phyloP scores from a whole-genome alignment of 2,329 filamentous ascomycete species.

The Monosporascus ibericus region DNA sequence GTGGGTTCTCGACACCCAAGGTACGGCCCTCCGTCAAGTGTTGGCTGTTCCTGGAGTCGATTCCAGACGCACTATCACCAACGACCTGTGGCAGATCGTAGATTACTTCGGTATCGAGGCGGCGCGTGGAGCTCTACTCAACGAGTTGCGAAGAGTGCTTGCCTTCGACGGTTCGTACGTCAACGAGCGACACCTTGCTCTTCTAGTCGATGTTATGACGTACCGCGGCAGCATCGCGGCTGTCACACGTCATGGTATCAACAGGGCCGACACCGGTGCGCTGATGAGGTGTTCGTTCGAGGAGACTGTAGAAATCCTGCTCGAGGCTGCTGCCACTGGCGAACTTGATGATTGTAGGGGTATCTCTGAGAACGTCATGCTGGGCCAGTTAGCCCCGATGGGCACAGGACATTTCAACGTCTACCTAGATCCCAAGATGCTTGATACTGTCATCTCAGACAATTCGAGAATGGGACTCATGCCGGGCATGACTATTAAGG shows the following conservation, averaged over 20 bases:
- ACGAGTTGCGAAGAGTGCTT: constrained; percentile 85
- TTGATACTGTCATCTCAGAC: constrained; percentile 89
- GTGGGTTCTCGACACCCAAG: constrained; percentile 94
- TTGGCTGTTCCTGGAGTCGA: constrained; percentile 86
- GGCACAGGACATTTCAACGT: constrained; percentile 96
- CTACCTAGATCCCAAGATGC: constrained; percentile 88
- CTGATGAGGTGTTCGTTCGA: constrained; percentile 99
- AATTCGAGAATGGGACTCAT: constrained; percentile 81
- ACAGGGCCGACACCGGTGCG: constrained; percentile 93
- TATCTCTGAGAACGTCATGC: constrained; percentile 98
- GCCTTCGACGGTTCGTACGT: constrained; percentile 99
- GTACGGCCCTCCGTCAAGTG: constrained; percentile 79
- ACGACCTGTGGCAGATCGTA: constrained; percentile 91
- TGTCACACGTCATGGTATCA: constrained; percentile 97
- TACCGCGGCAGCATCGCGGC: constrained; percentile 90
- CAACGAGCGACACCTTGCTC: constrained; percentile 94
- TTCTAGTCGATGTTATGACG: constrained; percentile 97
- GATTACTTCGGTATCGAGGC: constrained; percentile 96
- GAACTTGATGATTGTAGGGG: constrained; percentile 96
- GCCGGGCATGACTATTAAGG: constrained; percentile 72
- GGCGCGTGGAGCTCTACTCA: constrained; percentile 77
- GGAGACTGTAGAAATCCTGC: constrained; percentile 95
- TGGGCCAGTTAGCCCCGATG: constrained; percentile 94
- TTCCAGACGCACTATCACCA: constrained; percentile 78
- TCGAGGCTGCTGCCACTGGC: constrained; percentile 89